Evolutionary conservation across 371 early-diverging fungal species (phyloP).

Genomic region (Actinomortierella wolfii): DNA sequence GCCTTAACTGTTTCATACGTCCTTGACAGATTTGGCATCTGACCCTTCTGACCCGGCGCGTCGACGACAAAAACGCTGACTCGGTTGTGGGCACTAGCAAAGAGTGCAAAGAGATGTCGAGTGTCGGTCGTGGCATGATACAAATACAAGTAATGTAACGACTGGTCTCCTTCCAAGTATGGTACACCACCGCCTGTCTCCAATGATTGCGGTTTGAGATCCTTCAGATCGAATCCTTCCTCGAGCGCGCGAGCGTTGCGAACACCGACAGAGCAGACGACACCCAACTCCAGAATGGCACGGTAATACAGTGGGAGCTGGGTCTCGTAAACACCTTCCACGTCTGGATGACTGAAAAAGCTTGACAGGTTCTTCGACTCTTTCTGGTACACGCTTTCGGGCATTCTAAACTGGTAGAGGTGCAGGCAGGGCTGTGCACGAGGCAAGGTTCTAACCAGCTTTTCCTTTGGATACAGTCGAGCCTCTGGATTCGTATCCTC

Average conservation of each 20-base stretch:
- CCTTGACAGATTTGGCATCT: conserved; percentile 72
- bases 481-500: conserved; percentile 49
- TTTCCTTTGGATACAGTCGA: conserved; percentile 34
- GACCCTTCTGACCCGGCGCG: conserved; percentile 60
- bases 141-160: conserved; percentile 67
- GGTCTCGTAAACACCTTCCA: conserved; percentile 93
- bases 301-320: conserved; percentile 80
- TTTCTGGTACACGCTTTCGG: conserved; percentile 74
- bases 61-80: conserved; percentile 77
- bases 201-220: conserved; percentile 49
- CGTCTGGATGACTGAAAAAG: conserved; percentile 86
- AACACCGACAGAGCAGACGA: conserved; percentile 53
- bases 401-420: conserved; percentile 81
- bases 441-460: conserved; percentile 35
- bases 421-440: conserved; percentile 51
- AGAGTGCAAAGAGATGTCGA: conserved; percentile 78
- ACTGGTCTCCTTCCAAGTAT: conserved; percentile 51
- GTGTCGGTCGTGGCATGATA: conserved; percentile 71
- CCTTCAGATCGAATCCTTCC: conserved; percentile 59
- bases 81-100: conserved; percentile 58
- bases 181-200: conserved; percentile 34
- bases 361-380: conserved; percentile 72
- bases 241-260: conserved; percentile 38
- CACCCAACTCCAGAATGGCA: conserved; percentile 79
- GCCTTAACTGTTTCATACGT: conserved; percentile 51